These are phyloP conservation scores for Ichthyophthirius multifiliis DNA, from an alignment of 169 alveolate genomes.

Conservation along the genomic window DNA sequence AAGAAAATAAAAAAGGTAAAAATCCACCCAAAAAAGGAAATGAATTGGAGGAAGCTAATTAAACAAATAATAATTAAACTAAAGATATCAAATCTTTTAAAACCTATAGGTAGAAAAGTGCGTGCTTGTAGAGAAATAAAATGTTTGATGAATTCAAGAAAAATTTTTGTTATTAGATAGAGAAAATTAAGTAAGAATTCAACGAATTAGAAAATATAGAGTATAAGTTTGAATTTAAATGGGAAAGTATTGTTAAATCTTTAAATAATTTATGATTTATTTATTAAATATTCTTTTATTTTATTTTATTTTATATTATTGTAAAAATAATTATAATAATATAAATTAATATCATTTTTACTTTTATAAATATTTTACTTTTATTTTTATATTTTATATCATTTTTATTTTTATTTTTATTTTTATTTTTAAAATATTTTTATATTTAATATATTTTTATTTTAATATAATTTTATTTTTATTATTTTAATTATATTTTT, in stretches of 20 bases:
- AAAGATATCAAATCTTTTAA: conserved; percentile 29
- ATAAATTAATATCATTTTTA: too few relatives aligned
- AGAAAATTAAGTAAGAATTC: neutral
- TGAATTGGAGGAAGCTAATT: neutral
- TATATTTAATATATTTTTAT: too few relatives aligned
- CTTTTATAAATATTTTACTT: too few relatives aligned
- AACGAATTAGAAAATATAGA: conserved; percentile 2
- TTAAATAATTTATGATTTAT: neutral
- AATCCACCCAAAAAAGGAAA: neutral
- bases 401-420: too few relatives aligned
- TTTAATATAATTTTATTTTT: too few relatives aligned
- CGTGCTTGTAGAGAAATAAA: neutral
- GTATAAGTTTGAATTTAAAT: conserved; percentile 38
- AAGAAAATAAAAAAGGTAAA: conserved; percentile 35
- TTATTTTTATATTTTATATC: too few relatives aligned
- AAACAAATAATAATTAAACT: neutral
- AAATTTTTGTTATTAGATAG: neutral
- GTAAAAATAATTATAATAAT: too few relatives aligned
- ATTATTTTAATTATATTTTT: too few relatives aligned
- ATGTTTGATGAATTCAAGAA: conserved; percentile 2
- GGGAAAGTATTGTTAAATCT: conserved; percentile 5
- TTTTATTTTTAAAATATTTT: too few relatives aligned
- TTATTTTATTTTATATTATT: too few relatives aligned
- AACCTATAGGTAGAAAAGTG: conserved; percentile 35
- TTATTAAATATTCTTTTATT: neutral